Evolutionary conservation across 2,329 filamentous ascomycete species (phyloP).

Genomic region (Microthyrium microscopicum): DNA sequence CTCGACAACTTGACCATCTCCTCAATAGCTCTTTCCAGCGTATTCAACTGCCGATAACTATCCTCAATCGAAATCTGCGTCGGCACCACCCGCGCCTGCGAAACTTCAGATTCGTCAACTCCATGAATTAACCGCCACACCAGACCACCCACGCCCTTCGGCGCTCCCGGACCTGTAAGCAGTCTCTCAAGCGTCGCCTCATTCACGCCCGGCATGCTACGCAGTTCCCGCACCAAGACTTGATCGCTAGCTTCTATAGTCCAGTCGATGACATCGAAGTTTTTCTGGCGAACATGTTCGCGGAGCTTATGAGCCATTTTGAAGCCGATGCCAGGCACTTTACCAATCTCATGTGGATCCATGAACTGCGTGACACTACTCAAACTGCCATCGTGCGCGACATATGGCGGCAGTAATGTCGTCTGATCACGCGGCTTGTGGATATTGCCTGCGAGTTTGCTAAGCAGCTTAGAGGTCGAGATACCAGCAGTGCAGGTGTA

Average conservation of each 20-base stretch:
- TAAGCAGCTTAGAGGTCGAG: constrained; percentile 70
- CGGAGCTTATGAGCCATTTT: constrained; percentile 57
- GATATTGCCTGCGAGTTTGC: constrained; percentile 67
- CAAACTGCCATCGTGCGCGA: constrained; percentile 12
- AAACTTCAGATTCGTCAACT: constrained; percentile 58
- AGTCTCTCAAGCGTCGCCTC: constrained; percentile 49
- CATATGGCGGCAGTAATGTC: constrained; percentile 52
- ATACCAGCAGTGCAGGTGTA: constrained; percentile 83
- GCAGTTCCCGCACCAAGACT: constrained; percentile 40
- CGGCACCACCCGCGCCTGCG: constrained; percentile 53
- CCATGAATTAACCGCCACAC: constrained; percentile 72
- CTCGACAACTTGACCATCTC: constrained; percentile 52
- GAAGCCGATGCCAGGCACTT: constrained; percentile 72
- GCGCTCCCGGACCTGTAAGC: constrained; percentile 41
- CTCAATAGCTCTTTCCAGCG: constrained; percentile 42
- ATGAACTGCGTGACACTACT: constrained; percentile 52
- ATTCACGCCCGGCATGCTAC: constrained; percentile 45
- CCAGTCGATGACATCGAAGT: background rate
- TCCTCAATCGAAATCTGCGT: constrained; percentile 91
- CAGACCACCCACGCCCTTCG: constrained; percentile 53
- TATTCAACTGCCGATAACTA: constrained; percentile 57
- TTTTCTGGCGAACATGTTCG: constrained; percentile 36
- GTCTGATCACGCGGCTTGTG: constrained; percentile 86
- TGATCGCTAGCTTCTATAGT: background rate
- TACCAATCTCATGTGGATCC: constrained; percentile 57